Evolutionary conservation across 495 filamentous ascomycete species (phyloP), one percentile per base, ranked within the genome.

Genomic region (Geopyxis carbonaria): DNA sequence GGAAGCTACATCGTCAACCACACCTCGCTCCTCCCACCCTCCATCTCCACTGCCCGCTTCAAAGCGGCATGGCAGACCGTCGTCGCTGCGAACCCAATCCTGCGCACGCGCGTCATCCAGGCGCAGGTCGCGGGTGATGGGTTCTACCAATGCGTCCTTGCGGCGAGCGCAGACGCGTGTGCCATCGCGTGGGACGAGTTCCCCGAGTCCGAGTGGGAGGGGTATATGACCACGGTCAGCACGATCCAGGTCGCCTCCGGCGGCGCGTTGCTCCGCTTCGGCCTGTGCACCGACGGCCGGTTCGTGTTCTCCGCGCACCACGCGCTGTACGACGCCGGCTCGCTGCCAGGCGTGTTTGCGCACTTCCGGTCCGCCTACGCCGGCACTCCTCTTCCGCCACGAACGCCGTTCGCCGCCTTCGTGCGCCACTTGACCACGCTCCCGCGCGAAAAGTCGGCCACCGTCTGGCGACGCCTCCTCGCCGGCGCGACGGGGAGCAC

Each of bases 61-160:
- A 54, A 58, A 41, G 40, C 44, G 3, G 64, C 69, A 11, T 73
- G 70, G 70, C 46, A 64, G 38, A 34, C 42, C 4, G 53, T 59
- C 0, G 42, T 58, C 7, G 47, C 48, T 2, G 22, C 9, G 4
- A 51, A 57, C 8, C 32, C 44, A 2, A 58, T 67, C 16, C 43
- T 69, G 2, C 57, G 64, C 4, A 67, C 65, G 5, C 31, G 15
- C 8, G 7, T 34, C 31, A 7, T 34, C 8, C n/a, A n/a, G n/a
- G n/a, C n/a, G n/a, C n/a, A n/a, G n/a, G n/a, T n/a, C n/a, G n/a
- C n/a, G n/a, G n/a, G n/a, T n/a, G n/a, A n/a, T n/a, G n/a, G n/a
- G n/a, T n/a, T n/a, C 31, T 50, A 38, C 39, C 40, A 22, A 49
- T 57, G 2, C 36, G 50, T 2, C 25, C 38, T 15, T 46, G 49